These are phyloP conservation scores for Elsinoe batatas DNA, from an alignment of 2,329 filamentous ascomycete species.

Conservation along the genomic window DNA sequence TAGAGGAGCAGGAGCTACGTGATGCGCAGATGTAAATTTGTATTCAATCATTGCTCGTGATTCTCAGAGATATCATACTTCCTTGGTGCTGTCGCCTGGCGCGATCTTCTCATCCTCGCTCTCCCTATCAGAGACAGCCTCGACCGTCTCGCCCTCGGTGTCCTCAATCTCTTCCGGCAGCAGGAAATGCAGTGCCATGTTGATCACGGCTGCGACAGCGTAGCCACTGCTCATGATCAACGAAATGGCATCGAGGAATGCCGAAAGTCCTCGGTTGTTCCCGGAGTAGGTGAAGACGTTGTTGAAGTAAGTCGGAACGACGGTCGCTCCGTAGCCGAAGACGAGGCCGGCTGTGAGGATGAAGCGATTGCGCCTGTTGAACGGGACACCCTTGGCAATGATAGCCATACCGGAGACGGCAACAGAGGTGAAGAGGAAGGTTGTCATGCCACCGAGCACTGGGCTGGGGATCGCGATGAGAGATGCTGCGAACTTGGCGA, in stretches of 20 bases:
- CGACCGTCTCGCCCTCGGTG: slow-evolving; percentile 27
- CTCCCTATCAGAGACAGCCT: background rate
- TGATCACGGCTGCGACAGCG: slow-evolving; percentile 62
- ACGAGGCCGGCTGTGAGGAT: slow-evolving; percentile 67
- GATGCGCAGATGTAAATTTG: background rate
- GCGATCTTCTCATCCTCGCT: background rate
- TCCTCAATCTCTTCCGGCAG: slow-evolving; percentile 70
- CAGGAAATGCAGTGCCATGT: slow-evolving; percentile 62
- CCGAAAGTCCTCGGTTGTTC: slow-evolving; percentile 54
- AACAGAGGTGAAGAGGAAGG: slow-evolving; percentile 69
- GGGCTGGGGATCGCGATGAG: slow-evolving; percentile 61
- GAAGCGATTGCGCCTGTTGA: slow-evolving; percentile 72
- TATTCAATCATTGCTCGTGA: background rate
- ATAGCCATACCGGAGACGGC: slow-evolving; percentile 70
- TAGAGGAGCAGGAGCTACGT: background rate
- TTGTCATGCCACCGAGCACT: slow-evolving; percentile 48
- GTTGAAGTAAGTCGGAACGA: slow-evolving; percentile 45
- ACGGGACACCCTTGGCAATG: slow-evolving; percentile 54
- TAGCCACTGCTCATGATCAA: slow-evolving; percentile 51
- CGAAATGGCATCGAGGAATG: slow-evolving; percentile 60
- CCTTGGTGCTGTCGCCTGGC: background rate
- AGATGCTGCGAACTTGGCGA: slow-evolving; percentile 72
- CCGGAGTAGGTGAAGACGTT: slow-evolving; percentile 65
- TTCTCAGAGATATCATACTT: background rate
- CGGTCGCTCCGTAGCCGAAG: slow-evolving; percentile 52